A percentile compares a stretch with the other conserved stretches of the same genome.
phyloP scores from a whole-genome alignment of 192 early-diverging fungal genomes.

The Spizellomyces sp. region DNA sequence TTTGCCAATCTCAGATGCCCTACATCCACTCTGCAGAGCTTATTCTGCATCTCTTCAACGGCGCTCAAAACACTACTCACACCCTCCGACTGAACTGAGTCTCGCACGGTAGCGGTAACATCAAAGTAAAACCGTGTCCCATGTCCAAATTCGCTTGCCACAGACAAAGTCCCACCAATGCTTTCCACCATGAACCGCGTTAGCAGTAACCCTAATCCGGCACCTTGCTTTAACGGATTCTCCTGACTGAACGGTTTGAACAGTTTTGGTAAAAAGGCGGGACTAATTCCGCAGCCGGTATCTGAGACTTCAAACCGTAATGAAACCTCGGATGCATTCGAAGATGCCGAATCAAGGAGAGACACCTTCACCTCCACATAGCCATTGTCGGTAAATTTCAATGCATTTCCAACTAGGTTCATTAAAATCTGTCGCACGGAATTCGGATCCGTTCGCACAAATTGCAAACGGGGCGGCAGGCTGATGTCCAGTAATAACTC shows the following conservation, averaged over 20 bases:
- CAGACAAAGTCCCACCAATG: constrained; percentile 49
- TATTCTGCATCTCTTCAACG: neutral
- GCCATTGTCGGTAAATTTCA: constrained; percentile 56
- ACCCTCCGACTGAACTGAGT: neutral
- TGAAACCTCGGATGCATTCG: neutral
- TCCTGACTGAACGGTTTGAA: constrained; percentile 20
- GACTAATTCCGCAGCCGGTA: neutral
- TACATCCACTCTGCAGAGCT: neutral
- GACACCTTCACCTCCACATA: constrained; percentile 49
- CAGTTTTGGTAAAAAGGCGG: neutral
- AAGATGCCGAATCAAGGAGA: constrained; percentile 20
- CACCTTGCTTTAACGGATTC: constrained; percentile 50
- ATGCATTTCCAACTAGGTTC: constrained; percentile 48
- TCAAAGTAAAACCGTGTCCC: constrained; percentile 21
- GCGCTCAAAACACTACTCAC: neutral
- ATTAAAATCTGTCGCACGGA: constrained; percentile 40
- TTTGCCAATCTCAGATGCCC: neutral
- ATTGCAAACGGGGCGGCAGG: constrained; percentile 1
- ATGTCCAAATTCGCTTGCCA: constrained; percentile 31
- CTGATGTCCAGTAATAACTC: constrained; percentile 19
- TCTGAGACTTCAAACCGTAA: constrained; percentile 30
- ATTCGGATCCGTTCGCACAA: constrained; percentile 33
- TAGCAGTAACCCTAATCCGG: constrained; percentile 50
- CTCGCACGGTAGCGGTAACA: neutral
- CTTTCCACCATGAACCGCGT: constrained; percentile 45